phyloP scores from a whole-genome alignment of 495 filamentous ascomycete genomes.

The Talaromyces adpressus region DNA sequence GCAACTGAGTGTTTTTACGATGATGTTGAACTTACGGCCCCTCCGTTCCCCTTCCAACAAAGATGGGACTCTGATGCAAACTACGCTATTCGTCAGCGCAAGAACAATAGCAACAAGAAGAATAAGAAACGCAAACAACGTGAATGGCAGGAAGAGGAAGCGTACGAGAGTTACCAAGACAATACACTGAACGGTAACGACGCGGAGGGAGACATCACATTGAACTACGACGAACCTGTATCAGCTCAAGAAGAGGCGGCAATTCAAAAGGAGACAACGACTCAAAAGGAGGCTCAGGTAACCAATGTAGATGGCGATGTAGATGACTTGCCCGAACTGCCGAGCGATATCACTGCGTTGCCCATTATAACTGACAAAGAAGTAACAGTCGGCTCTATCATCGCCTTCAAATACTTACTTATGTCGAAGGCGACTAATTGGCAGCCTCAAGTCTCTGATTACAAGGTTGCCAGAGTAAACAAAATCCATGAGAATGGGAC shows the following conservation, averaged over 20 bases:
- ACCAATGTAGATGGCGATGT: conserved; percentile 18
- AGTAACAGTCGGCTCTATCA: conserved; percentile 54
- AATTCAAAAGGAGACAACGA: not conserved
- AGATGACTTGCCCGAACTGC: conserved; percentile 60
- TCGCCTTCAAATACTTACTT: conserved; percentile 73
- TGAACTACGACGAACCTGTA: conserved; percentile 46
- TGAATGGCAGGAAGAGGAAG: conserved; percentile 26
- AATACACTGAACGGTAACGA: conserved; percentile 8
- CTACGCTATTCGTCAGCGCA: conserved; percentile 29
- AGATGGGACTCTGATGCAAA: conserved; percentile 78
- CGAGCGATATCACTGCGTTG: conserved; percentile 52
- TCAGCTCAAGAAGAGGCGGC: not conserved
- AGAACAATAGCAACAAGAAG: conserved; percentile 26
- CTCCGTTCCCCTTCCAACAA: conserved; percentile 86
- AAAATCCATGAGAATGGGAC: conserved; percentile 38
- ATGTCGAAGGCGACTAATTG: conserved; percentile 70
- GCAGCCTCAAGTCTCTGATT: conserved; percentile 64
- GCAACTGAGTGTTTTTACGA: conserved; percentile 81
- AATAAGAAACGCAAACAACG: conserved; percentile 53
- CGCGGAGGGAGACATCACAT: conserved; percentile 28
- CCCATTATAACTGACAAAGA: conserved; percentile 45
- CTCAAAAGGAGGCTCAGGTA: conserved; percentile 5
- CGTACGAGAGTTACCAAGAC: conserved; percentile 5
- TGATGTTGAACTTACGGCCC: conserved; percentile 64
- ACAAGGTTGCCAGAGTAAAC: conserved; percentile 58